Conservation (phyloP, 164 flowering plant genomes). For the Amborella trichopoda region DNA sequence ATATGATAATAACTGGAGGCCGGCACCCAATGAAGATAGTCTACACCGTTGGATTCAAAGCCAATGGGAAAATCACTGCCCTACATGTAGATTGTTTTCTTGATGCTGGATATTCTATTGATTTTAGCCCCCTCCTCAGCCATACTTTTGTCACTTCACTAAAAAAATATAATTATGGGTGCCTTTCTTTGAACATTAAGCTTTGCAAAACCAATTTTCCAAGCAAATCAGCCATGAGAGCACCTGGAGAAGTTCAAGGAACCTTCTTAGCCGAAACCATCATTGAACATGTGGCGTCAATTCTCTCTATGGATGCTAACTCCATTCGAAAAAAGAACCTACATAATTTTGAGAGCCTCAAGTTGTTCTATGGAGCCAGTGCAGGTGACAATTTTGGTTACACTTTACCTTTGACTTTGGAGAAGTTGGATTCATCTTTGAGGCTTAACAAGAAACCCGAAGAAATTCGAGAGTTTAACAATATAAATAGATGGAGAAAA, state of each 20-base stretch:
- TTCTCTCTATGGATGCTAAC: slow-evolving; percentile 63
- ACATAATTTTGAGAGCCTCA: slow-evolving; percentile 55
- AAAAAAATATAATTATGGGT: slow-evolving; percentile 83
- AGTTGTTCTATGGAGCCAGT: slow-evolving; percentile 23
- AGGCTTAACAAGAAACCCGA: slow-evolving; percentile 30
- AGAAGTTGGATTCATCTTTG: slow-evolving; percentile 43
- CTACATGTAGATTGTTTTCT: slow-evolving; percentile 49
- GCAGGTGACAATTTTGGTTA: slow-evolving; percentile 56
- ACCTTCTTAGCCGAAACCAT: slow-evolving; percentile 78
- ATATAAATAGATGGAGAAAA: slow-evolving; percentile 46
- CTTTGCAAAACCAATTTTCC: slow-evolving; percentile 66
- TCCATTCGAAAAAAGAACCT: slow-evolving; percentile 49
- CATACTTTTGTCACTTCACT: slow-evolving; percentile 23
- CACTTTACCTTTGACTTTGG: slow-evolving; percentile 60
- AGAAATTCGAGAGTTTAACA: slow-evolving; percentile 38
- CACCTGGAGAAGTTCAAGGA: slow-evolving; percentile 81
- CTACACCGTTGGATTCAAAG: slow-evolving; percentile 73
- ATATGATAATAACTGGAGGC: slow-evolving; percentile 85
- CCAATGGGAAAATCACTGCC: slow-evolving; percentile 74
- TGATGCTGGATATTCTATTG: slow-evolving; percentile 50
- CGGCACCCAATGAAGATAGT: slow-evolving; percentile 86
- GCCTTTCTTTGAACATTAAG: slow-evolving; percentile 68
- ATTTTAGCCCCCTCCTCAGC: slow-evolving; percentile 60
- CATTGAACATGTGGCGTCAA: slow-evolving; percentile 71
- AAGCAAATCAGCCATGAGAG: slow-evolving; percentile 82